A percentile compares a stretch with the other conserved stretches of the same genome.
Conservation (phyloP, 441 rosid genomes). For the Adansonia rubrostipa region DNA sequence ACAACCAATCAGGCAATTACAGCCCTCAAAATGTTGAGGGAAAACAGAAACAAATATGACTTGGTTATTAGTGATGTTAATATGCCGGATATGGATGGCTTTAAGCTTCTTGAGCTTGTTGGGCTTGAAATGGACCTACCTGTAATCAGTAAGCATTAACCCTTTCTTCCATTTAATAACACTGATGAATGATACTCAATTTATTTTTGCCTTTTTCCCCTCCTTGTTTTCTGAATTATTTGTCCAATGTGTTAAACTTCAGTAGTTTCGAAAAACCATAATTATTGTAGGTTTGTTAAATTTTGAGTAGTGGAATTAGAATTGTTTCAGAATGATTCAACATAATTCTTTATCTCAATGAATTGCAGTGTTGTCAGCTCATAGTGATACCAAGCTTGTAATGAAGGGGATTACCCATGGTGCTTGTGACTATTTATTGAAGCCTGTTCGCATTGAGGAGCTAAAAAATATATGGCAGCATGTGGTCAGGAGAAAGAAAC, state of each 20-base stretch:
- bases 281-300: not conserved
- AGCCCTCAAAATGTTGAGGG: constrained; percentile 84
- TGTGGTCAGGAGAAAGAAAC: constrained; percentile 72
- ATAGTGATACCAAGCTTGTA: constrained; percentile 77
- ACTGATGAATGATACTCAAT: constrained; percentile 14
- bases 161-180: constrained; percentile 14
- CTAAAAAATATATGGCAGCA: constrained; percentile 95
- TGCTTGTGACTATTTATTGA: constrained; percentile 82
- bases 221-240: not conserved
- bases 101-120: constrained; percentile 93
- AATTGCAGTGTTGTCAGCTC: constrained; percentile 81
- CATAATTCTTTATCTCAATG: constrained; percentile 14
- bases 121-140: constrained; percentile 99
- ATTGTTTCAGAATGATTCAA: constrained; percentile 15
- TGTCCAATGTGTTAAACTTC: not conserved
- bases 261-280: not conserved
- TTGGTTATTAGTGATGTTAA: constrained; percentile 95
- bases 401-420: constrained; percentile 92
- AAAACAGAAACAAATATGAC: constrained; percentile 73
- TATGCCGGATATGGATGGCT: constrained; percentile 98
- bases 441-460: constrained; percentile 87
- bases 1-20: constrained; percentile 67
- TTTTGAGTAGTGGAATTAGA: not conserved
- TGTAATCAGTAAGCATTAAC: constrained; percentile 65
- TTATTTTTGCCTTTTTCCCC: constrained; percentile 6